phyloP scores from a whole-genome alignment of 2,329 filamentous ascomycete genomes.

The Colletotrichum aenigma region DNA sequence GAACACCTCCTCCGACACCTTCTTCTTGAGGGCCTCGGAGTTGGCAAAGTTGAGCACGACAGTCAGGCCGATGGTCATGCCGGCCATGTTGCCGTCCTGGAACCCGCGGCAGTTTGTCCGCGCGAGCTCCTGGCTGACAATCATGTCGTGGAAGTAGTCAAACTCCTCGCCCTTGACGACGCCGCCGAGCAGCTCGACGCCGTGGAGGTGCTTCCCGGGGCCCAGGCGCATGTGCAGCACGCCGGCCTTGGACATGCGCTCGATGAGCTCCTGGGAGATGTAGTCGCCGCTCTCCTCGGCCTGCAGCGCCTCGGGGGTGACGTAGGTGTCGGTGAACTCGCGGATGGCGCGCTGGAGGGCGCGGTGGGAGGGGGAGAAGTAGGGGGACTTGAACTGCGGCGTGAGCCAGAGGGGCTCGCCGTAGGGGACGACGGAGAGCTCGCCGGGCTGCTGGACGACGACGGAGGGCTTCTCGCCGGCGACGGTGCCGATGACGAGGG shows the following conservation, averaged over 20 bases:
- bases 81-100: slow-evolving; percentile 85
- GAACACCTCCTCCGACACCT: slow-evolving; percentile 74
- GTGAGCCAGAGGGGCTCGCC: slow-evolving; percentile 85
- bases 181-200: slow-evolving; percentile 70
- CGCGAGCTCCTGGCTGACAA: slow-evolving; percentile 75
- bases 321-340: slow-evolving; percentile 72
- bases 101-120: slow-evolving; percentile 78
- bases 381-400: slow-evolving; percentile 77
- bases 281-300: slow-evolving; percentile 76
- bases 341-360: slow-evolving; percentile 72
- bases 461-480: slow-evolving; percentile 77
- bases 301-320: slow-evolving; percentile 76
- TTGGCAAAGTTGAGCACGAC: slow-evolving; percentile 81
- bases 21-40: slow-evolving; percentile 68
- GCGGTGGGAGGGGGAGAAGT: slow-evolving; percentile 78
- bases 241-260: slow-evolving; percentile 76
- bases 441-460: slow-evolving; percentile 70
- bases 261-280: slow-evolving; percentile 75
- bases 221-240: slow-evolving; percentile 84
- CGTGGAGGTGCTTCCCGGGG: slow-evolving; percentile 81
- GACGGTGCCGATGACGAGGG: slow-evolving; percentile 75
- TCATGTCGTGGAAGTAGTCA: slow-evolving; percentile 85
- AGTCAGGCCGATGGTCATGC: slow-evolving; percentile 83
- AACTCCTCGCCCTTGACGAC: slow-evolving; percentile 79
- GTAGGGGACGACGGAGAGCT: slow-evolving; percentile 79